phyloP scores from a whole-genome alignment of 2,329 filamentous ascomycete species.

The Fusarium equiseti region DNA sequence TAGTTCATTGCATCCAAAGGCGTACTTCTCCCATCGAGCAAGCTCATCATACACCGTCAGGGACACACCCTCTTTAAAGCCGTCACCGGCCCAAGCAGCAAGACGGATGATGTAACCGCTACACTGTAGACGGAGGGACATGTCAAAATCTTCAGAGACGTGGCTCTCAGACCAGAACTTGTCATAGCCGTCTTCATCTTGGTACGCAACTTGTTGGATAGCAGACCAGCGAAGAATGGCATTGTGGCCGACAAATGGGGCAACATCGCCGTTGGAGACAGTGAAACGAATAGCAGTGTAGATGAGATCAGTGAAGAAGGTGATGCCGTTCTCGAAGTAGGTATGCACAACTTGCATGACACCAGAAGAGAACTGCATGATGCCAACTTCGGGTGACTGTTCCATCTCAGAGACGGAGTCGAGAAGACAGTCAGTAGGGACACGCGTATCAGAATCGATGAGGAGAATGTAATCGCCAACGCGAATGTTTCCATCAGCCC shows the following conservation, averaged over 20 bases:
- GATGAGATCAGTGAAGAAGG: constrained; percentile 79
- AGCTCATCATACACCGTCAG: constrained; percentile 88
- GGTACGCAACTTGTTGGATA: constrained; percentile 78
- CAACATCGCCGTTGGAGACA: constrained; percentile 81
- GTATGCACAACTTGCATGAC: constrained; percentile 83
- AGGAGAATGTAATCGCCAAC: constrained; percentile 83
- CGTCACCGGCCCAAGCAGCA: constrained; percentile 79
- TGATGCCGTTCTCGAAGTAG: constrained; percentile 78
- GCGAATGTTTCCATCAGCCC: constrained; percentile 88
- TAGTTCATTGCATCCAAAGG: constrained; percentile 85
- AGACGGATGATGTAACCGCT: constrained; percentile 79
- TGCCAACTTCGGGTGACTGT: constrained; percentile 80
- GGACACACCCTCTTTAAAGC: constrained; percentile 86
- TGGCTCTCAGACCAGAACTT: constrained; percentile 87
- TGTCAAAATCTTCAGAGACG: constrained; percentile 85
- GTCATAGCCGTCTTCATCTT: constrained; percentile 77
- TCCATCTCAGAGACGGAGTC: constrained; percentile 88
- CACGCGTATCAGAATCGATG: constrained; percentile 84
- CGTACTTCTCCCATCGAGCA: constrained; percentile 88
- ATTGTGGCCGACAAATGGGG: constrained; percentile 85
- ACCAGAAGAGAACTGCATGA: constrained; percentile 81
- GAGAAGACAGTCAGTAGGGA: constrained; percentile 80
- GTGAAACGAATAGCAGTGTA: constrained; percentile 82
- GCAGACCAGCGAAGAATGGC: constrained; percentile 81
- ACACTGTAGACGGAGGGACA: constrained; percentile 81